Evolutionary conservation across 352 stramenopile species (phyloP).

Genomic region (Pythium inflatum): DNA sequence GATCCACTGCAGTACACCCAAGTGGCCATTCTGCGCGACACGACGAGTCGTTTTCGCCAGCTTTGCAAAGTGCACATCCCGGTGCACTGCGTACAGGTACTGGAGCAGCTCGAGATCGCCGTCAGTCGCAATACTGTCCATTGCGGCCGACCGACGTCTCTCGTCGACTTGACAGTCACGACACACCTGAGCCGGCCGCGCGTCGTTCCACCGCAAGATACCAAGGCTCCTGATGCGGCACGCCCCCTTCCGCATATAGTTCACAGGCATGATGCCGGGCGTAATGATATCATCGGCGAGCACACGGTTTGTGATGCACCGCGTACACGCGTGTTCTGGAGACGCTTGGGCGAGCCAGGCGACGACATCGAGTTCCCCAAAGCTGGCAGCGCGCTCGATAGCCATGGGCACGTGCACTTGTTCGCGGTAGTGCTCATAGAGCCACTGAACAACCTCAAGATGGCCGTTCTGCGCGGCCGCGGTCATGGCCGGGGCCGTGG

Average conservation of each 20-base stretch:
- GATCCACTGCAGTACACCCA: constrained; percentile 2
- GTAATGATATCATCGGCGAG: too few relatives aligned
- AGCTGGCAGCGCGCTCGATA: not conserved
- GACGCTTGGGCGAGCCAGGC: not conserved
- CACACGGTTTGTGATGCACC: not conserved
- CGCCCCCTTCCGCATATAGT: not conserved
- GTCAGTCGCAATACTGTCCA: not conserved
- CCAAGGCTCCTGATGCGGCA: not conserved
- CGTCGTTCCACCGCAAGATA: not conserved
- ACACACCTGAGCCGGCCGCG: not conserved
- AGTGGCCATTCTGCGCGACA: not conserved
- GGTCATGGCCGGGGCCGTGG: not conserved
- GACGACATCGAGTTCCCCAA: not conserved
- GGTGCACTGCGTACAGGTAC: not conserved
- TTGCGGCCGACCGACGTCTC: not conserved
- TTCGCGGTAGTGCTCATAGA: constrained; percentile 29
- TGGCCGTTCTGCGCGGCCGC: constrained; percentile 21
- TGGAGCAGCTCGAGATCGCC: not conserved
- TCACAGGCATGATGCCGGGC: too few relatives aligned
- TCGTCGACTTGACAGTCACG: not conserved
- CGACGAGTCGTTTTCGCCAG: not conserved
- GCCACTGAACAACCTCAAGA: constrained; percentile 44
- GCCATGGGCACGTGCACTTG: not conserved
- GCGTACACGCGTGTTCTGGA: not conserved
- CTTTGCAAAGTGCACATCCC: not conserved